These are phyloP conservation scores for Penicillium taxi DNA, from an alignment of 495 filamentous ascomycete species.

Conservation along the genomic window DNA sequence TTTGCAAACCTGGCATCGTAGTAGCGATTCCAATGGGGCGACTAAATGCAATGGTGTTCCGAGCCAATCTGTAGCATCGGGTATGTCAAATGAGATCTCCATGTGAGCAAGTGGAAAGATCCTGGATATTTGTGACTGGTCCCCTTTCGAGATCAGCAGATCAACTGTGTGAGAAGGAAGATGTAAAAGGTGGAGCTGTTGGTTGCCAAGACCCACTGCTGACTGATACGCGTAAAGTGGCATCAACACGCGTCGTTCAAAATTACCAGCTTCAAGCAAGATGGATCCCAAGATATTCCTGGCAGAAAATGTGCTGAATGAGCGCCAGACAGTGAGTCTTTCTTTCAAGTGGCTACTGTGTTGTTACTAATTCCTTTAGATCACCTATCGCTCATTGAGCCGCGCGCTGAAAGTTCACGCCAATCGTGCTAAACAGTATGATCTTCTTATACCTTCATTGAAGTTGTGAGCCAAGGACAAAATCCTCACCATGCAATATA, in stretches of 20 bases:
- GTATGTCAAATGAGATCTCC: constrained; percentile 52
- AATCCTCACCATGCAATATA: constrained; percentile 21
- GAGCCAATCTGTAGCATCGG: constrained; percentile 92
- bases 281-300: constrained; percentile 62
- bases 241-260: constrained; percentile 30
- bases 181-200: constrained; percentile 8
- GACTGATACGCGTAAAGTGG: constrained; percentile 48
- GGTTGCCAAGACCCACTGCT: constrained; percentile 39
- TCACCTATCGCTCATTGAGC: constrained; percentile 78
- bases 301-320: constrained; percentile 66
- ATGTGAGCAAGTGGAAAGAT: constrained; percentile 15
- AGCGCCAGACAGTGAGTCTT: constrained; percentile 59
- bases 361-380: constrained; percentile 35
- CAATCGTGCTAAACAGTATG: constrained; percentile 74
- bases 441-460: background rate
- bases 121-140: background rate
- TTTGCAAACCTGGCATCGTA: constrained; percentile 96
- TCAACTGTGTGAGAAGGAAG: constrained; percentile 3
- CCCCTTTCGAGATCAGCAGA: background rate
- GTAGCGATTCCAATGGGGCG: constrained; percentile 67
- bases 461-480: constrained; percentile 1
- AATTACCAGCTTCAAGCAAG: constrained; percentile 7
- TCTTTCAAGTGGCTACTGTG: background rate
- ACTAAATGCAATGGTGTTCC: constrained; percentile 66
- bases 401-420: constrained; percentile 72